These are phyloP conservation scores for Amaranthus hypochondriacus DNA, from an alignment of 148 eudicot genomes.

Conservation along the genomic window DNA sequence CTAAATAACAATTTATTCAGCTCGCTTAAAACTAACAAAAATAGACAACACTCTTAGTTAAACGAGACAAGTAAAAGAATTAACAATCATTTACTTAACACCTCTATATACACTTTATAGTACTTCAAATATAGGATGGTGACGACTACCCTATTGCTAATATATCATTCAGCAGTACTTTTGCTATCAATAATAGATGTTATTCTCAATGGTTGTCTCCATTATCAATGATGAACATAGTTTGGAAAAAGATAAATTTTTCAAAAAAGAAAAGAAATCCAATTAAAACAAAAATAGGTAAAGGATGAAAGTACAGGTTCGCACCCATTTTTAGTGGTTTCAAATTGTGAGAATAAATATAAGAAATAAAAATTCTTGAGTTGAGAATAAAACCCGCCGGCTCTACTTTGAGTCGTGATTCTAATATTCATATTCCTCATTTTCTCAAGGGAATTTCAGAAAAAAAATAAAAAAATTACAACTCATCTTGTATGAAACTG, in stretches of 20 bases:
- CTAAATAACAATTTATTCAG: no score
- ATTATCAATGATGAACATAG: not conserved
- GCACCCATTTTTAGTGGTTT: slow-evolving; percentile 81
- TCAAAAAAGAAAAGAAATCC: slow-evolving; percentile 13
- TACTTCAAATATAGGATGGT: not conserved
- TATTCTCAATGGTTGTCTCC: not conserved
- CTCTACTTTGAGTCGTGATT: slow-evolving; percentile 53
- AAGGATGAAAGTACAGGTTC: slow-evolving; percentile 36
- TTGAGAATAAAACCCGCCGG: slow-evolving; percentile 43
- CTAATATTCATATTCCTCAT: slow-evolving; percentile 35
- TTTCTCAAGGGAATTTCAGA: slow-evolving; percentile 9
- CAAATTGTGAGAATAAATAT: slow-evolving; percentile 41
- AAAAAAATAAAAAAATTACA: slow-evolving; percentile 13
- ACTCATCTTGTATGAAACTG: no score
- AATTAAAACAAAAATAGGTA: slow-evolving; percentile 21
- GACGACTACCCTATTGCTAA: slow-evolving; percentile 4
- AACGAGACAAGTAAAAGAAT: no score
- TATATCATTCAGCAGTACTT: not conserved
- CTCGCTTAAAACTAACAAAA: no score
- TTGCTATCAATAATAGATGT: not conserved
- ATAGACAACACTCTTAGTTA: no score
- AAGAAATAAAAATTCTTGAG: slow-evolving; percentile 33
- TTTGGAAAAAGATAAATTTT: no score
- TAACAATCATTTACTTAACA: no score
- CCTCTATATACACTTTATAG: no score